Evolutionary conservation across 495 filamentous ascomycete genomes (phyloP).

Genomic region (Lophiotrema nucula): DNA sequence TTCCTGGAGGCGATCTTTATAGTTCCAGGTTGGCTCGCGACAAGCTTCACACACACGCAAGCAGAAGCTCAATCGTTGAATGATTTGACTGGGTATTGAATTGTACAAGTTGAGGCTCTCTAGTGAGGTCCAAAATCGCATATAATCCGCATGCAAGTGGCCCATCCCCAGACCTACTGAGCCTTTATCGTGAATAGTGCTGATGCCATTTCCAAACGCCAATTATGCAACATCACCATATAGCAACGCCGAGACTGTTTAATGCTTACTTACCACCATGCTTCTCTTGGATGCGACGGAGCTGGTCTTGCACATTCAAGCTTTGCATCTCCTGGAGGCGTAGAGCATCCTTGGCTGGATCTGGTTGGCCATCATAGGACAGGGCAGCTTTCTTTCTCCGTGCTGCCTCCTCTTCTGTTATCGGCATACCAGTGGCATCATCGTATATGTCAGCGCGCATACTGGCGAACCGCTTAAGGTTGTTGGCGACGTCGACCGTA

Average conservation of each 20-base stretch:
- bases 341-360: conserved; percentile 54
- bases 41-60: too few species aligned
- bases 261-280: conserved; percentile 13
- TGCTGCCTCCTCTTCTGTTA: conserved; percentile 71
- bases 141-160: too few species aligned
- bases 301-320: conserved; percentile 71
- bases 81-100: too few species aligned
- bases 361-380: conserved; percentile 63
- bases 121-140: too few species aligned
- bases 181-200: too few species aligned
- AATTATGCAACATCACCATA: background rate
- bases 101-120: too few species aligned
- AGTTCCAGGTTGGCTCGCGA: too few species aligned
- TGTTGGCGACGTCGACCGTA: conserved; percentile 83
- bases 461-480: conserved; percentile 93
- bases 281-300: conserved; percentile 35
- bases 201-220: background rate
- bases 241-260: background rate
- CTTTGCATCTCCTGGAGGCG: conserved; percentile 58
- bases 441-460: conserved; percentile 93
- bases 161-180: too few species aligned
- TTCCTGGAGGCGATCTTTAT: too few species aligned
- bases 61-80: too few species aligned
- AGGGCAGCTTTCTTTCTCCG: conserved; percentile 70
- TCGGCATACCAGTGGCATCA: conserved; percentile 60